Base-by-base conservation (phyloP, 371 early-diverging fungal genomes). In the Apophysomyces trapeziformis region DNA sequence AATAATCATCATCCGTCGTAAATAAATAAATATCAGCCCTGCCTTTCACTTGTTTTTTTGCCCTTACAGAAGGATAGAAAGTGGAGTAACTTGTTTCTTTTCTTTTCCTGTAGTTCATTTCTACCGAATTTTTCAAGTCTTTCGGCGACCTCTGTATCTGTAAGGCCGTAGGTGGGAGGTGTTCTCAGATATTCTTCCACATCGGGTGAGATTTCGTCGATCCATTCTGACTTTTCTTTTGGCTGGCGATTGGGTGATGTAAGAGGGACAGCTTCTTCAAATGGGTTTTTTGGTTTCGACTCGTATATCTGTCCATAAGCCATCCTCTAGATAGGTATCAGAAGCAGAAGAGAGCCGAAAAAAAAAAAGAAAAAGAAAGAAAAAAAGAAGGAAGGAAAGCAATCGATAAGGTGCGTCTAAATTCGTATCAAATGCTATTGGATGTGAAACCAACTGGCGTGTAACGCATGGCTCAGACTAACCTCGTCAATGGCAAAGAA, bases 51-150 rank as follows among this genome's bases (percentile, higher is more conserved):
- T 26, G 1, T 26, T 26, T 26, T 26, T 26, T 26, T 26, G 32
- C 13, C 50, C 73, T 70, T 70, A 80, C 80, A 97, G 84, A 94
- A 97, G 9, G 89, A 84, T 61, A 96, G 78, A 74, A 97, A 96
- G 76, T 96, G 95, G 64, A 95, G 80, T 45, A 95, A 39, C 21
- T 93, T 93, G 75, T 91, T 94, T 54, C 87, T 86, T 76, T 92
- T 93, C 65, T 88, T 86, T 72, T 96, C 96, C 14, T 89, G 74
- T 45, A 96, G 67, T 68, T 92, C 89, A 67, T 93, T 93, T 45
- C 78, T 80, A 45, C 93, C 93, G 70, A 92, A 93, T 35, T 75
- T 70, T 16, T 73, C 81, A n/a, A 85, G 69, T 63, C 93, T 84
- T 64, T 87, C 85, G 7, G 70, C 67, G 3, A 84, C 89, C 70